phyloP scores from a whole-genome alignment of 1,284 basidiomycete species.

The Mycena sp. region DNA sequence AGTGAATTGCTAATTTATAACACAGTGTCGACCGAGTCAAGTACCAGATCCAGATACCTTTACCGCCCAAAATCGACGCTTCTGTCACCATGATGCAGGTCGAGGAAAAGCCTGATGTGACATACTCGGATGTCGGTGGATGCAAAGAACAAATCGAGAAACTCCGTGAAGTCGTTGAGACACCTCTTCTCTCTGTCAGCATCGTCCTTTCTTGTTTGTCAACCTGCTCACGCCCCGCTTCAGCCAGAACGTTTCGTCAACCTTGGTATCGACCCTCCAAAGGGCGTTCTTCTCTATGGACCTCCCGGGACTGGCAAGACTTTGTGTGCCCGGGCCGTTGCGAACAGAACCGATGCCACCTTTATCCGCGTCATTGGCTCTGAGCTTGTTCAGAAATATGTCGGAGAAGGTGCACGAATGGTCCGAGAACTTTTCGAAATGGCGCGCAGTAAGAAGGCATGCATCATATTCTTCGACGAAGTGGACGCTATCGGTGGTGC shows the following conservation, averaged over 20 bases:
- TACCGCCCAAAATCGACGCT: conserved; percentile 99
- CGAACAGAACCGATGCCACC: conserved; percentile 98
- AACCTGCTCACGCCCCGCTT: conserved; percentile 33
- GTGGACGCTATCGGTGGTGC: conserved; percentile 98
- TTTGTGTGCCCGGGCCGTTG: conserved; percentile 97
- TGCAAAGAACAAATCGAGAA: conserved; percentile 99
- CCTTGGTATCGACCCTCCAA: conserved; percentile 98
- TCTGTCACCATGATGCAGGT: conserved; percentile 99
- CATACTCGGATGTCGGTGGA: conserved; percentile 97
- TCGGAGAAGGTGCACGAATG: conserved; percentile 99
- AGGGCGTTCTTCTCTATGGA: conserved; percentile 96
- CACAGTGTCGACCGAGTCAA: conserved; percentile 89
- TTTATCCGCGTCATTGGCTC: conserved; percentile 99
- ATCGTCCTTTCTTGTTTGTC: background rate
- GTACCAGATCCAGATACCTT: conserved; percentile 99
- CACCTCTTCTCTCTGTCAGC: conserved; percentile 91
- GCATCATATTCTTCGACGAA: conserved; percentile 99
- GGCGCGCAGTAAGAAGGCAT: conserved; percentile 98
- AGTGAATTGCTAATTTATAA: background rate
- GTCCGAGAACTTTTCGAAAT: conserved; percentile 99
- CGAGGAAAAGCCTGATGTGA: conserved; percentile 98
- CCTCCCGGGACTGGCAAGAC: conserved; percentile 99
- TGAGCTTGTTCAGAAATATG: conserved; percentile 99
- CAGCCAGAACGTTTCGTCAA: conserved; percentile 98
- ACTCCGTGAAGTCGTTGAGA: conserved; percentile 97